Evolutionary conservation across 345 rosid species (phyloP), one percentile per base, ranked within the genome.

Genomic region (Boechera stricta): DNA sequence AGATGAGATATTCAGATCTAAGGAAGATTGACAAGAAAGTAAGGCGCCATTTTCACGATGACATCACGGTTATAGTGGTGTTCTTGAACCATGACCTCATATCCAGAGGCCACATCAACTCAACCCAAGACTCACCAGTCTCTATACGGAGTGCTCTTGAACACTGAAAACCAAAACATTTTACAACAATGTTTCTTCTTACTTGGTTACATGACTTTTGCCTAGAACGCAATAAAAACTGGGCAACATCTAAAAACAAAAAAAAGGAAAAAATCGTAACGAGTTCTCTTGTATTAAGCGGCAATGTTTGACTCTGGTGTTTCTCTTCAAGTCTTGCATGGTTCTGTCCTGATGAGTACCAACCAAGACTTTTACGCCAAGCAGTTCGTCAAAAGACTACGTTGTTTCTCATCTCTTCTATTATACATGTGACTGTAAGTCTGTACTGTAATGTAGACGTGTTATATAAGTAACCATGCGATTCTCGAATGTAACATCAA

Each of bases 31-130:
- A 90, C 82, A 91, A 86, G 89, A 86, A 86, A 79, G 98, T 94
- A 39, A 91, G 96, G 35, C 94, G 96, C 7, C 96, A 91, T 82
- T 94, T 94, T 74, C 98, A 94, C 5, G 98, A 94, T n/a, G 98
- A 91, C 76, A 87, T 94, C 77, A 91, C 98, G 11, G 98, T 87
- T 7, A 85, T 90, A 69, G 90, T 94, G 62, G 84, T 90, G 77
- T 94, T 91, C 84, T 87, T 94, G 66, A 88, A 94, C 82, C 97
- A 91, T 21, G 94, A 90, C 77, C 88, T 86, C 71, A 84, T 89
- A 69, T 84, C 91, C n/a, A 85, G 82, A 77, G 88, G 91, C 54
- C 77, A 78, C 56, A 16, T 1, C 54, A 73, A 73, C 57, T 59
- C 71, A 53, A 28, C 10, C 64, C 83, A 84, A 79, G 86, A 86